These are phyloP conservation scores for Sutorius eximius DNA, from an alignment of 1,284 basidiomycete species.

Conservation along the genomic window DNA sequence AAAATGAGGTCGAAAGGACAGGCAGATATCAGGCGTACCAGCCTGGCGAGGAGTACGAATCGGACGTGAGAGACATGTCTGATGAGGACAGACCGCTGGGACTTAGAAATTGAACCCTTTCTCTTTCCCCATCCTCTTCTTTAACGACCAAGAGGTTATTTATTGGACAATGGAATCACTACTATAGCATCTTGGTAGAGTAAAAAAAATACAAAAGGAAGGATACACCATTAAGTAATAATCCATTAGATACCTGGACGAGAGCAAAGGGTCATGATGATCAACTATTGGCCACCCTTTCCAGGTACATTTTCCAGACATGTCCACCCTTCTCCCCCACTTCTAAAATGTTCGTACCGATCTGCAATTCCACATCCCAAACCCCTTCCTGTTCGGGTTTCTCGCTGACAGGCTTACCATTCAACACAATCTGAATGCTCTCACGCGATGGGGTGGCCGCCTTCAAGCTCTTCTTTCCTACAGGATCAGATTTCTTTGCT, in stretches of 20 bases:
- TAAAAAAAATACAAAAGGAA: conserved; percentile 25
- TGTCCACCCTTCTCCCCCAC: conserved; percentile 67
- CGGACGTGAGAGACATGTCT: conserved; percentile 5
- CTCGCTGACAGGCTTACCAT: conserved; percentile 45
- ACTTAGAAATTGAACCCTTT: conserved; percentile 15
- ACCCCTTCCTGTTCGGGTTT: conserved; percentile 41
- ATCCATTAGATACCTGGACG: conserved; percentile 28
- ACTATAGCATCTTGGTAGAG: conserved; percentile 26
- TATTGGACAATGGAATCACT: conserved; percentile 14
- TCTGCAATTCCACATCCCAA: conserved; percentile 57
- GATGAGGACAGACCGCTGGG: conserved; percentile 25
- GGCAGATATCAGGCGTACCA: conserved; percentile 64
- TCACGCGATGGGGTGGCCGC: conserved; percentile 40
- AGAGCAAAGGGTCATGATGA: conserved; percentile 8
- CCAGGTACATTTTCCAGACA: conserved; percentile 66
- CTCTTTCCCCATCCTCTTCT: neutral
- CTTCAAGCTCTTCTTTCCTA: conserved; percentile 38
- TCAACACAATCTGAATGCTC: conserved; percentile 53
- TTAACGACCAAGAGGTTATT: conserved; percentile 4
- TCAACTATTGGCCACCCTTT: conserved; percentile 35
- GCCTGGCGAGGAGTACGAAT: conserved; percentile 40
- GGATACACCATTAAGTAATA: conserved; percentile 38
- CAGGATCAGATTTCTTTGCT: conserved; percentile 26
- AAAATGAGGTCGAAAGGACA: conserved; percentile 48
- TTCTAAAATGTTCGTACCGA: conserved; percentile 59